Evolutionary conservation across 257 asterid genomes (phyloP), one percentile per base, ranked within the genome.

Genomic region (Ballota nigra): DNA sequence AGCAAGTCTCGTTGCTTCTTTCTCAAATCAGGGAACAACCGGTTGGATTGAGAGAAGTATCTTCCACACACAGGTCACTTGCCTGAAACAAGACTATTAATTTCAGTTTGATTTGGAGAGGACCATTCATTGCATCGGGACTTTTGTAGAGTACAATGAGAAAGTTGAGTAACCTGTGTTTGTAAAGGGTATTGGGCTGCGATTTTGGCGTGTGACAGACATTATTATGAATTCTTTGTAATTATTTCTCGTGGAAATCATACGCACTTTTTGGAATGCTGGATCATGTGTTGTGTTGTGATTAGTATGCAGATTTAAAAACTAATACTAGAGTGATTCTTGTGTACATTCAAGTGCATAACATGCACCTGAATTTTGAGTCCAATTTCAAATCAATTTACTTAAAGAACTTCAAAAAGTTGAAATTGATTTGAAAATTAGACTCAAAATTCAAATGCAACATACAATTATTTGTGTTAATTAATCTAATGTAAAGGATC

Each of bases 11-110:
- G 3, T 20, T 88, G 66, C 89, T 95, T 52, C 74, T 95, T 24
- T 82, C 94, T 2, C 86, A 84, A 29, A 62, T 95, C 74, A 83
- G 87, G 81, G 97, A 95, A 73, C 95, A 80, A 23, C 92, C 98
- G 1, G 84, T 88, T 80, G 85, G 84, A 5, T 65, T 77, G 79
- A 84, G 91, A 71, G 87, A 82, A 65, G 63, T 76, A 26, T 75
- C 89, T 66, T 76, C 90, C 16, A 61, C 76, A 24, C 88, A 83
- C 58, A 76, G 92, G 69, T 81, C 71, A 31, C 76, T 75, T 74
- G 41, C 67, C 52, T 79, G 49, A 63, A 7, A 28, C n/a, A n/a
- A n/a, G n/a, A n/a, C n/a, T 11, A 8, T 78, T 22, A 63, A 5
- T 18, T 9, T 16, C 29, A 9, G 71, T 34, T 24, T 6, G 29